A percentile compares a stretch with the other conserved stretches of the same genome.
Evolutionary conservation across 2,329 filamentous ascomycete species (phyloP).

Genomic region (Hypoxylon sp.): DNA sequence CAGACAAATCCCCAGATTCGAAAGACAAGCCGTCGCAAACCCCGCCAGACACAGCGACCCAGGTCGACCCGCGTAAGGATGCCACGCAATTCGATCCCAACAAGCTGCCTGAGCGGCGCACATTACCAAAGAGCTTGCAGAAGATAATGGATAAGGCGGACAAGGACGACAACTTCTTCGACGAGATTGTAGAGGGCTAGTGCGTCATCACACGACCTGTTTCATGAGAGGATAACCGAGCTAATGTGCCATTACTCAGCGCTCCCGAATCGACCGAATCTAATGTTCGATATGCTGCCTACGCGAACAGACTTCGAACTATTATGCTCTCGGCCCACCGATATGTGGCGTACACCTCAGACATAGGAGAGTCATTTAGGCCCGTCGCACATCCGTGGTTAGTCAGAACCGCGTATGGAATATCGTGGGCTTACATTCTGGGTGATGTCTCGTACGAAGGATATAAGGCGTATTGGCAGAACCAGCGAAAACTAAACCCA

Average conservation of each 20-base stretch:
- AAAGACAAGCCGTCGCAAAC: constrained; percentile 48
- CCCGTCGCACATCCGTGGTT: constrained; percentile 89
- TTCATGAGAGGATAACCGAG: constrained; percentile 6
- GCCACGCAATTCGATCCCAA: constrained; percentile 58
- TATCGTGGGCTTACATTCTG: constrained; percentile 92
- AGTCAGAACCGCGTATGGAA: constrained; percentile 85
- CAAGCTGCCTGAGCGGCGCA: constrained; percentile 63
- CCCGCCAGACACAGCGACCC: constrained; percentile 39
- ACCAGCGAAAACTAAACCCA: constrained; percentile 81
- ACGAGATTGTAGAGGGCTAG: constrained; percentile 83
- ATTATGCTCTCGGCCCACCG: constrained; percentile 91
- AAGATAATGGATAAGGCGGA: constrained; percentile 70
- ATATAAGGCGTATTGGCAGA: constrained; percentile 92
- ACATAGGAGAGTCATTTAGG: constrained; percentile 96
- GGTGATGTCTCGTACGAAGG: constrained; percentile 94
- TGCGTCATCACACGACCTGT: constrained; percentile 60
- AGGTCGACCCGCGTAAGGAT: constrained; percentile 51
- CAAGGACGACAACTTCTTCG: constrained; percentile 79
- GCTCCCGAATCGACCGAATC: constrained; percentile 85
- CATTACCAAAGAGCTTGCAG: constrained; percentile 69
- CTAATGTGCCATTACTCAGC: constrained; percentile 57
- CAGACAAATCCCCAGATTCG: constrained; percentile 47
- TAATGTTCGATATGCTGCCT: constrained; percentile 90
- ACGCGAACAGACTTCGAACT: constrained; percentile 86
- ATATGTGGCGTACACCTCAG: constrained; percentile 96